Evolutionary conservation across 2,329 filamentous ascomycete genomes (phyloP), one percentile per base, ranked within the genome.

Genomic region (Mollisiaceae sp.): DNA sequence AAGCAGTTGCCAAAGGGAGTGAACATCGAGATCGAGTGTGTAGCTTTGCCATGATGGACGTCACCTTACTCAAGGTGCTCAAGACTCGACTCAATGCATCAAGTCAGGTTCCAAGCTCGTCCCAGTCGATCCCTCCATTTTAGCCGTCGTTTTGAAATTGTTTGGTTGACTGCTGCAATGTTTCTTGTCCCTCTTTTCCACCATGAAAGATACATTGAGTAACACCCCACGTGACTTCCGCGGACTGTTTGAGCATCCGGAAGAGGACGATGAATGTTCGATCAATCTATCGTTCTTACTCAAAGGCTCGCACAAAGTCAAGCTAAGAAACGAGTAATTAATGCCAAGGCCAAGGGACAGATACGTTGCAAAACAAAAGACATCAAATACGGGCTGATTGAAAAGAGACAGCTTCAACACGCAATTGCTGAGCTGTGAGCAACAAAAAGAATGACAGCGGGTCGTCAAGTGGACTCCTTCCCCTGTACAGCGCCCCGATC

Each of bases 1-100:
- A 94, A 95, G 84, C 88, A 91, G 73, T 85, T 97, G 70, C 93
- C 93, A 67, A 93, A 94, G 84, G 89, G 89, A 64, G 93, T 93
- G 50, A 89, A 93, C 66, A 89, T 97, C 27, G 93, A 97, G 84
- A 95, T 97, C 77, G 93, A 97, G 85, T 91, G 89, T 77, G 91
- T 95, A 82, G 93, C 93, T 64, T 82, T 91, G 63, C 84, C 89
- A n/a, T 69, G 39, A 64, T 39, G 27, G 24, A 54, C 24, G 24
- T 35, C 22, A 32, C 27, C 27, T 32, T 6, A 32, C 27, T 32
- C 27, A 3, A 32, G 6, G 27, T 41, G 38, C 3, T 18, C 38
- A 12, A 12, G 38, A 41, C 38, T 43, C 15, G n/a, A 18, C 41
- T 6, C 15, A 18, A 43, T 43, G 5, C 41, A 18, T 43, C 41